A percentile compares a stretch with the other conserved stretches of the same genome.
Evolutionary conservation across 257 asterid genomes (phyloP).

Genomic region (Handroanthus guayacan): DNA sequence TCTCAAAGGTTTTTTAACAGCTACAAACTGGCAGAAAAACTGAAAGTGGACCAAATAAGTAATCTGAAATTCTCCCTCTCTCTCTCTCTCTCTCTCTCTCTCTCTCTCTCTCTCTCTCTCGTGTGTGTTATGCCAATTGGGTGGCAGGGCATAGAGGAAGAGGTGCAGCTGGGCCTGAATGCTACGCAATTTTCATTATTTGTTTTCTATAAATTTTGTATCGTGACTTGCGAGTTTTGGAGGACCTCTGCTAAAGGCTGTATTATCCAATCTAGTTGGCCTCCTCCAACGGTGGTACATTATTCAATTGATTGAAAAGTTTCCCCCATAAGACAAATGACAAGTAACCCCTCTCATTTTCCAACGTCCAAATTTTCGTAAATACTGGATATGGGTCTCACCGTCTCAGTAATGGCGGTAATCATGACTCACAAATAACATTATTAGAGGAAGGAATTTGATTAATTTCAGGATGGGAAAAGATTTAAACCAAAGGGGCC

Average conservation of each 20-base stretch:
- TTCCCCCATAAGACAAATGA: neutral
- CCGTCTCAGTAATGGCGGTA: constrained; percentile 9
- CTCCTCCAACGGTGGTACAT: neutral
- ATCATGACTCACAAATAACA: neutral
- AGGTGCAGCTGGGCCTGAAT: neutral
- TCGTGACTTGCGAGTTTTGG: neutral
- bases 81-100: neutral
- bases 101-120: too few species aligned
- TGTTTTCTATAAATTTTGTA: too few species aligned
- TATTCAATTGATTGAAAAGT: constrained; percentile 1
- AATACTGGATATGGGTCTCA: neutral
- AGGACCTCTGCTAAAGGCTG: neutral
- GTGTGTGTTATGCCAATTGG: neutral
- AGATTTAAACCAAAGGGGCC: too few species aligned
- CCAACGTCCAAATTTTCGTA: neutral
- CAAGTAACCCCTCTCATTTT: neutral
- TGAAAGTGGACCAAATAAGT: too few species aligned
- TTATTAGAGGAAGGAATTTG: neutral
- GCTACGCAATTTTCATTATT: neutral
- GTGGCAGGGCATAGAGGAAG: neutral
- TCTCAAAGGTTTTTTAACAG: neutral
- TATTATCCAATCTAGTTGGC: too few species aligned
- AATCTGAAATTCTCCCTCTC: neutral
- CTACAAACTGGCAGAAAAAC: too few species aligned
- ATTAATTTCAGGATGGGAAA: neutral